Evolutionary conservation across 352 stramenopile species (phyloP).

Genomic region (Phytophthora vignae): DNA sequence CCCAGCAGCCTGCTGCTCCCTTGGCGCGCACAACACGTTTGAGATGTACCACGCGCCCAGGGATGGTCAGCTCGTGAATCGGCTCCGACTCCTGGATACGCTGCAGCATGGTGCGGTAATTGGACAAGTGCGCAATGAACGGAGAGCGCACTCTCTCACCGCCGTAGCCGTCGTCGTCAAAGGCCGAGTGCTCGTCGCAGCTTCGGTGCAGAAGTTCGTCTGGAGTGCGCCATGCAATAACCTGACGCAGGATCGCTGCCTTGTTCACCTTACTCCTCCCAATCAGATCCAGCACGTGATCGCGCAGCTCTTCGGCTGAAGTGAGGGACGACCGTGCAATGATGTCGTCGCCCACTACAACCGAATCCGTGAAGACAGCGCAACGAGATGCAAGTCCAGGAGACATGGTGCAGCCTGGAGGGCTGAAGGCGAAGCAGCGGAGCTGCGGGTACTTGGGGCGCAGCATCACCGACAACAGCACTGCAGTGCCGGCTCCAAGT

Average conservation of each 20-base stretch:
- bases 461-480: conserved; percentile 81
- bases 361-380: conserved; percentile 71
- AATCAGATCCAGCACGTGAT: conserved; percentile 88
- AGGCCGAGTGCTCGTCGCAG: conserved; percentile 35
- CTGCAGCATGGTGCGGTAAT: conserved; percentile 88
- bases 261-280: conserved; percentile 89
- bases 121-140: conserved; percentile 72
- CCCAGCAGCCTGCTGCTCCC: conserved; percentile 67
- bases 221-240: conserved; percentile 79
- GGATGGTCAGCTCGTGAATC: conserved; percentile 84
- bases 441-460: conserved; percentile 81
- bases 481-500: conserved; percentile 76
- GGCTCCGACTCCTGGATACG: conserved; percentile 84
- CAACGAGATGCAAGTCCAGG: conserved; percentile 66
- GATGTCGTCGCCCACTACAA: conserved; percentile 89
- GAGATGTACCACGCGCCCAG: conserved; percentile 79
- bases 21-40: conserved; percentile 55
- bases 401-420: conserved; percentile 83
- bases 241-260: conserved; percentile 80
- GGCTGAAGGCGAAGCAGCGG: conserved; percentile 83
- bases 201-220: conserved; percentile 69
- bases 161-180: conserved; percentile 31
- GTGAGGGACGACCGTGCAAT: conserved; percentile 82
- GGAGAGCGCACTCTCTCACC: conserved; percentile 43
- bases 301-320: conserved; percentile 76